A percentile compares a stretch with the other conserved stretches of the same genome.
Conservation (phyloP, 1,284 basidiomycete species). For the Anthracocystis setariae region DNA sequence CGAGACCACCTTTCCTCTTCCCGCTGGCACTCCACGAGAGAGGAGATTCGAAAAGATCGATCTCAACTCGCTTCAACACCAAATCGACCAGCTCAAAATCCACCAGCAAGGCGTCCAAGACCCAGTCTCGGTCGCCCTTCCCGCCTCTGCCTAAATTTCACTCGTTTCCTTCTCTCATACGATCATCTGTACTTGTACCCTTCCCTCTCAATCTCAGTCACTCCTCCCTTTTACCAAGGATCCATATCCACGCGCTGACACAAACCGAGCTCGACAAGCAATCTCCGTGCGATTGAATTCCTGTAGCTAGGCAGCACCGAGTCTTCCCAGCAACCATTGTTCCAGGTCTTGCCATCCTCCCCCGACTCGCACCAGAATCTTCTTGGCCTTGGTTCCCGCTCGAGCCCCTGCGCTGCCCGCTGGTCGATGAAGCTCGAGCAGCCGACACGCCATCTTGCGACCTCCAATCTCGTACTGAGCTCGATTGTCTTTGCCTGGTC, state of each 20-base stretch:
- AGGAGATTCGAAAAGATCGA: conserved; percentile 62
- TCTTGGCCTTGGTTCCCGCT: conserved; percentile 54
- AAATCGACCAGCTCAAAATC: conserved; percentile 50
- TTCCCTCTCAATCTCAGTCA: conserved; percentile 4
- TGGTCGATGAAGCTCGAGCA: conserved; percentile 75
- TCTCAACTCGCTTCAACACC: conserved; percentile 51
- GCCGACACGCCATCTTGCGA: conserved; percentile 77
- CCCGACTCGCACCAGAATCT: conserved; percentile 63
- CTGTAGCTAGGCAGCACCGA: conserved; percentile 32
- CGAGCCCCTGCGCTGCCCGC: conserved; percentile 47
- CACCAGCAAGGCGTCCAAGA: conserved; percentile 25
- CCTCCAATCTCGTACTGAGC: conserved; percentile 79
- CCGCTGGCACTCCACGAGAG: conserved; percentile 41
- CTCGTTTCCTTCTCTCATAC: background rate
- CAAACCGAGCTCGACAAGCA: too few relatives aligned
- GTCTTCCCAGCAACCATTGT: conserved; percentile 73
- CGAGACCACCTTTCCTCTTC: conserved; percentile 45
- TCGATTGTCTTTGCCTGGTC: conserved; percentile 79
- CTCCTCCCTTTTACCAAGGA: too few relatives aligned
- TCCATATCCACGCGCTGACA: too few relatives aligned
- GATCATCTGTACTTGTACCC: conserved; percentile 37
- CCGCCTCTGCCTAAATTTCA: conserved; percentile 16
- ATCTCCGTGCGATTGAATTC: too few relatives aligned
- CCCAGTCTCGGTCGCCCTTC: conserved; percentile 8
- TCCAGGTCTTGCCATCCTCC: conserved; percentile 85